These are phyloP conservation scores for Auriscalpium orientale DNA, from an alignment of 768 basidiomycete species.

Conservation along the genomic window DNA sequence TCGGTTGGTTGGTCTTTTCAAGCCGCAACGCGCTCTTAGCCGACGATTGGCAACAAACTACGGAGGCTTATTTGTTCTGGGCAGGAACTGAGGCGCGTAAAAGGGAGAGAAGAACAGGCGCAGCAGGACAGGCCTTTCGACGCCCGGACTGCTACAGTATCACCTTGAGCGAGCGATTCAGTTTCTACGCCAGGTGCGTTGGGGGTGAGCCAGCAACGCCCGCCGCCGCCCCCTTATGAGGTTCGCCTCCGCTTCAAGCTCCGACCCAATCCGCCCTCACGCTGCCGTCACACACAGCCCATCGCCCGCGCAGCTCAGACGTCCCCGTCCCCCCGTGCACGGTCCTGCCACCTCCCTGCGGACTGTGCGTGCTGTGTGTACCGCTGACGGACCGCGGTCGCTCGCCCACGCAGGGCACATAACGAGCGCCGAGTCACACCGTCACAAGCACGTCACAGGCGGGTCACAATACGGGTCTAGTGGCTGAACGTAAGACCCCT, in stretches of 20 bases:
- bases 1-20: constrained; percentile 36
- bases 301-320: not conserved
- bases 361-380: too few relatives aligned
- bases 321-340: not conserved
- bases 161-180: not conserved
- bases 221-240: not conserved
- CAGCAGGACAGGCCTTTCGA: not conserved
- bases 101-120: constrained; percentile 11
- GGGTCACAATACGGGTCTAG: too few relatives aligned
- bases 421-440: too few relatives aligned
- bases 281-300: not conserved
- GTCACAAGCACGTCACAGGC: too few relatives aligned
- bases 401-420: too few relatives aligned
- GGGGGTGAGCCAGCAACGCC: not conserved
- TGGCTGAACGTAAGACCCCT: too few relatives aligned
- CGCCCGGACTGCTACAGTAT: not conserved
- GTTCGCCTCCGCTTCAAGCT: constrained; percentile 10
- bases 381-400: too few relatives aligned
- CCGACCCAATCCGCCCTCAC: constrained; percentile 4
- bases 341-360: too few relatives aligned
- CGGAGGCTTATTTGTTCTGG: constrained; percentile 13
- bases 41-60: constrained; percentile 12
- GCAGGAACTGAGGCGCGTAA: constrained; percentile 13
- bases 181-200: not conserved
- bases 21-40: constrained; percentile 16